Conservation (phyloP, 2,329 filamentous ascomycete genomes). For the Sordariomycetes sp. region DNA sequence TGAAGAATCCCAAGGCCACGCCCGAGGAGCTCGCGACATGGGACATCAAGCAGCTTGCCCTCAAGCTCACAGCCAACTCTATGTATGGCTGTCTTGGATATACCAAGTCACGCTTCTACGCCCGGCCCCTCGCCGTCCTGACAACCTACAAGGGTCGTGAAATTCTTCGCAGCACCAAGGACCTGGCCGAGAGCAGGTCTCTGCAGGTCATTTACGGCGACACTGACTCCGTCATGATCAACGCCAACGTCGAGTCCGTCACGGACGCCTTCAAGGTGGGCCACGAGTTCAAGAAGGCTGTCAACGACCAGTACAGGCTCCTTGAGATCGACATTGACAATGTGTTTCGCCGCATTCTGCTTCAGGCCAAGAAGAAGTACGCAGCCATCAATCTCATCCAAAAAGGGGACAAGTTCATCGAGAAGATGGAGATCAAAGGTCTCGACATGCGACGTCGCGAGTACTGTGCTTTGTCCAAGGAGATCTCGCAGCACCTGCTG, state of each 20-base stretch:
- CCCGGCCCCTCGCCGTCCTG: conserved; percentile 85
- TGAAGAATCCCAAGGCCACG: conserved; percentile 89
- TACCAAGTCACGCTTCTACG: conserved; percentile 94
- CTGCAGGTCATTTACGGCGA: conserved; percentile 97
- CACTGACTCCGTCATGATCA: conserved; percentile 99
- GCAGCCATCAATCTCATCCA: conserved; percentile 92
- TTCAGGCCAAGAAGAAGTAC: conserved; percentile 99
- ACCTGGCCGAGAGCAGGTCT: conserved; percentile 82
- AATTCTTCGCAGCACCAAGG: conserved; percentile 92
- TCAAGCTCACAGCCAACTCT: conserved; percentile 97
- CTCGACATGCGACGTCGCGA: conserved; percentile 96
- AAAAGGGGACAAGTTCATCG: conserved; percentile 77
- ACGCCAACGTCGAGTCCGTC: conserved; percentile 92
- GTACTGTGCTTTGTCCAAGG: conserved; percentile 92
- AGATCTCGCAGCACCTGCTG: conserved; percentile 83
- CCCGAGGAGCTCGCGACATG: conserved; percentile 82
- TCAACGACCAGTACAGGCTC: conserved; percentile 87
- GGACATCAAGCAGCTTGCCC: conserved; percentile 95
- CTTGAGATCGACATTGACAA: conserved; percentile 99
- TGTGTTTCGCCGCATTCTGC: conserved; percentile 81
- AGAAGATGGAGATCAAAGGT: conserved; percentile 97
- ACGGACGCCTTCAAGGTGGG: conserved; percentile 86
- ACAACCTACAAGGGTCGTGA: conserved; percentile 97
- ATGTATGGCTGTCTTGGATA: conserved; percentile 99
- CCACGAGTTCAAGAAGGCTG: conserved; percentile 86